Base-by-base conservation (phyloP, 768 basidiomycete genomes). In the Neoboletus subvelutipes region DNA sequence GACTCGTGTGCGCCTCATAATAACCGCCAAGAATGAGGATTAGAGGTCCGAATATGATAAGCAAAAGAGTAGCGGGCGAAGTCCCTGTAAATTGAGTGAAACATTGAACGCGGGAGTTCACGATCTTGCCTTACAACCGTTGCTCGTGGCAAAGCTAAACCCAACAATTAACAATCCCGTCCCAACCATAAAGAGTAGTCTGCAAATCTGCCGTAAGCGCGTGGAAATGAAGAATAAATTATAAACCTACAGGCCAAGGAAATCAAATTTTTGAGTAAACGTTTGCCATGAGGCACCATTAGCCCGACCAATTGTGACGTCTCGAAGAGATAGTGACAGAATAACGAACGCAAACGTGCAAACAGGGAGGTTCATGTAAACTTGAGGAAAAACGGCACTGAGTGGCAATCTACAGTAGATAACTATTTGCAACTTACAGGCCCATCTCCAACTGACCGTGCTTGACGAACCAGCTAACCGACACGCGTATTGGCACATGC, bases 301-400 rank as follows among this genome's bases (percentile, higher is more conserved):
- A 17, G 81, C 60, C 43, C 71, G 72, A 20, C 77, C 73, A 22
- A 88, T 70, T 34, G 75, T 65, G 36, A 90, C 80, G 36, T 71
- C 73, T 59, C 82, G 83, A 49, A 93, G 80, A n/a, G 88, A 85
- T 31, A 81, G 48, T 20, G 70, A 67, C 22, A 92, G 75, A 10
- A 90, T 77, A 11, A 82, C 55, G 57, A 80, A 78, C 22, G 87
- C 86, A 26, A 84, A 59, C 28, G 82, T 67, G 68, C 87, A 89
- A 53, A 93, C 75, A 20, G 91, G 91, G 46, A 93, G 77, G 73
- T 93, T 94, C 70, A 94, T 78, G 69, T 85, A 92, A 71, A 94
- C 91, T 93, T 70, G 45, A 37, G 15, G 53, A 43, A 50, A 48
- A 49, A 52, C 46, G 29, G 49, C 49, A 56, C 64, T 66, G 55